Conservation (phyloP, 805 yeast species). For the Wickerhamomyces pijperi region DNA sequence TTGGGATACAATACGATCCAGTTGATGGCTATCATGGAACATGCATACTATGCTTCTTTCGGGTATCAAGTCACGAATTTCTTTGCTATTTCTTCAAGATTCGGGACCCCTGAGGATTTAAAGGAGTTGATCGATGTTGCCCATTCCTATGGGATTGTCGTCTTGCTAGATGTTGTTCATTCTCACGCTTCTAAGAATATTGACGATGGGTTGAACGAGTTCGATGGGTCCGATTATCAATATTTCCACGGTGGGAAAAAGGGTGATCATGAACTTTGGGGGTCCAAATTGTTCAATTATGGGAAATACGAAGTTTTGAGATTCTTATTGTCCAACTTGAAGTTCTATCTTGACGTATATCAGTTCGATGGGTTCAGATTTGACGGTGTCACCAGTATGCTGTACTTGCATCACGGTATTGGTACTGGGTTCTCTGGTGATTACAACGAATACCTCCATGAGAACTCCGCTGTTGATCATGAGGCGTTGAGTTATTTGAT, state of each 20-base stretch:
- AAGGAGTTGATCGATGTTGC: constrained; percentile 87
- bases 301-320: constrained; percentile 86
- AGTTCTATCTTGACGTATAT: constrained; percentile 73
- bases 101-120: constrained; percentile 90
- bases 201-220: constrained; percentile 83
- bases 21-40: constrained; percentile 97
- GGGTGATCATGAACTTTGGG: constrained; percentile 91
- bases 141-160: constrained; percentile 78
- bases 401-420: constrained; percentile 85
- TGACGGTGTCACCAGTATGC: constrained; percentile 94
- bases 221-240: constrained; percentile 93
- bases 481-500: constrained; percentile 83
- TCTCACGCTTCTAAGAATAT: constrained; percentile 94
- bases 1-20: constrained; percentile 91
- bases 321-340: constrained; percentile 73
- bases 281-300: constrained; percentile 87
- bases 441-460: constrained; percentile 80
- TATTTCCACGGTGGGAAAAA: constrained; percentile 87
- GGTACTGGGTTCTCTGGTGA: constrained; percentile 86
- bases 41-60: constrained; percentile 94
- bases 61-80: constrained; percentile 96
- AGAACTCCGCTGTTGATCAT: constrained; percentile 63
- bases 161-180: constrained; percentile 85
- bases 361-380: constrained; percentile 92
- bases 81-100: constrained; percentile 83